Evolutionary conservation across 176 grass and related monocot genomes (phyloP).

Genomic region (Oryza longistaminata): DNA sequence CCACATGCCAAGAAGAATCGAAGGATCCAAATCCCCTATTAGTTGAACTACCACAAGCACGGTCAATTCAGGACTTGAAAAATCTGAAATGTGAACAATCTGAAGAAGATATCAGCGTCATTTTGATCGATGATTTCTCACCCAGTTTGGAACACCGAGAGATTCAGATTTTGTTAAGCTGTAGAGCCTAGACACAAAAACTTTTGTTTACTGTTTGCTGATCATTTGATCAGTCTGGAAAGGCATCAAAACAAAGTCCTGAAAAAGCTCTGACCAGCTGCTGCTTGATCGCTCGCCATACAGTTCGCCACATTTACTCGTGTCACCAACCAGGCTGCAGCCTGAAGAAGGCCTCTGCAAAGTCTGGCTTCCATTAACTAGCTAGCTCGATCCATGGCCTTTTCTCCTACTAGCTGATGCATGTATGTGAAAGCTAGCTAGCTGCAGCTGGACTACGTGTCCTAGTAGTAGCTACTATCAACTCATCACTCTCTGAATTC

Average conservation of each 20-base stretch:
- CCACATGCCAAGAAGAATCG: conserved; percentile 29
- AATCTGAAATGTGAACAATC: neutral
- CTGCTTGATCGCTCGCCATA: neutral
- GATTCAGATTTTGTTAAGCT: neutral
- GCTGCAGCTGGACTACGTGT: neutral
- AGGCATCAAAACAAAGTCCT: conserved; percentile 22
- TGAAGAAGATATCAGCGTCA: neutral
- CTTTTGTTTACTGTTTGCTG: neutral
- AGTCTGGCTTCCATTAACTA: conserved; percentile 39
- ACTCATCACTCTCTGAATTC: neutral
- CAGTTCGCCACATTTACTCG: conserved; percentile 41
- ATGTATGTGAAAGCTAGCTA: conserved; percentile 31
- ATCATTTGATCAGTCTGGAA: conserved; percentile 1
- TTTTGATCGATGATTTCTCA: neutral
- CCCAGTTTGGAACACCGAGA: neutral
- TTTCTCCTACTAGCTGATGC: neutral
- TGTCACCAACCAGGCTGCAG: conserved; percentile 39
- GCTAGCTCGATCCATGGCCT: neutral
- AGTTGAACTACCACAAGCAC: neutral
- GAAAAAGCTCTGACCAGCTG: conserved; percentile 18
- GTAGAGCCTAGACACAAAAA: neutral
- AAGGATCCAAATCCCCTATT: neutral
- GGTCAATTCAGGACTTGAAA: neutral
- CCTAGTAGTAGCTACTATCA: neutral
- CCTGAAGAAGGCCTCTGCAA: conserved; percentile 24